Evolutionary conservation across 352 stramenopile species (phyloP), one percentile per base, ranked within the genome.

Genomic region (Phytophthora europaea): DNA sequence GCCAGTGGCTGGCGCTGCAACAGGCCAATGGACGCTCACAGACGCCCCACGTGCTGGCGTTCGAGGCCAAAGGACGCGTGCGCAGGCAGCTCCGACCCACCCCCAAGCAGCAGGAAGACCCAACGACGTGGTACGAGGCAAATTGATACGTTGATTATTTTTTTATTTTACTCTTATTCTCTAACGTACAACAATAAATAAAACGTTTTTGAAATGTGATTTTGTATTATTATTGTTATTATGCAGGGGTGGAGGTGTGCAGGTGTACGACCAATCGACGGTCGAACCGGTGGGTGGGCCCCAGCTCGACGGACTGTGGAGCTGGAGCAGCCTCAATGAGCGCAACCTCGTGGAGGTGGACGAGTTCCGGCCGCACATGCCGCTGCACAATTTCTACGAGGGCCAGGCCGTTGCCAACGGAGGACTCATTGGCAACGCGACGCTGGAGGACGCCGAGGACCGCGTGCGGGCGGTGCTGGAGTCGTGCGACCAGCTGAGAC

Each of bases 351-450:
- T 94, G 47, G 86, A 94, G 47, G 80, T 96, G 31, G 69, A 80
- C 57, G 86, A 94, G 33, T 94, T 96, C 40, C 89, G 88, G n/a
- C 66, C 81, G 40, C 73, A 94, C 50, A 87, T 94, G 80, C 80
- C 84, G 31, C 69, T 96, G 65, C 88, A 96, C 77, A 96, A 96
- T 67, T 90, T 92, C 40, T 96, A 92, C 45, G 86, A 94, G 67
- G 89, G 89, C 12, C 76, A 82, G 5, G 54, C 78, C 1, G 61
- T 67, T 22, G 72, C 80, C 0, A 81, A 84, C 40, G 88, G 89
- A 15, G 89, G 88, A n/a, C 83, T 66, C 48, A 62, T 96, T 22
- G 67, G 78, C 8, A 68, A 73, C 16, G n/a, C 67, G n/a, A 94
- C 87, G 31, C 61, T 92, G 38, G 89, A 96, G 52, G 52, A 63